Conservation (phyloP, 495 filamentous ascomycete species). For the Talaromyces borbonicus region DNA sequence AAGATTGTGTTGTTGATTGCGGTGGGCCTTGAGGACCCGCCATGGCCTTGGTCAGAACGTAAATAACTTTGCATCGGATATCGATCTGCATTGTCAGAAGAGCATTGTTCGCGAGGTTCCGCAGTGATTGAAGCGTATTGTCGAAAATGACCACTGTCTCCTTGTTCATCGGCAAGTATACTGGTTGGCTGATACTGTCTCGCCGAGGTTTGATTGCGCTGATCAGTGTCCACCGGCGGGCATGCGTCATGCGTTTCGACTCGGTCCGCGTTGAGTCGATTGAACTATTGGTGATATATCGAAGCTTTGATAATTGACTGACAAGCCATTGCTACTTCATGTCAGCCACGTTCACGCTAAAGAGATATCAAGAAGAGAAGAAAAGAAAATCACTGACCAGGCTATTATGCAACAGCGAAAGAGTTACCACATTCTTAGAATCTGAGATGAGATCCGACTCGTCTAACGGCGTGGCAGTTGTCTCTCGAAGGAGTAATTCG, state of each 20-base stretch:
- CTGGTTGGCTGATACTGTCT: conserved; percentile 43
- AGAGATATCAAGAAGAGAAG: too few species aligned
- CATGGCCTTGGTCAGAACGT: conserved; percentile 45
- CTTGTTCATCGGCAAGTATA: conserved; percentile 82
- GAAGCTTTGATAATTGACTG: conserved; percentile 62
- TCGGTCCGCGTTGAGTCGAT: conserved; percentile 33
- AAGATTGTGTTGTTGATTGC: conserved; percentile 23
- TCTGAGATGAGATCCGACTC: conserved; percentile 81
- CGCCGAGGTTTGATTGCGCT: conserved; percentile 45
- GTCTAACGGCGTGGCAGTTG: conserved; percentile 53
- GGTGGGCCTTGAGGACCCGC: conserved; percentile 32
- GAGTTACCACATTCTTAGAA: conserved; percentile 67
- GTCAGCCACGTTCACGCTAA: too few species aligned
- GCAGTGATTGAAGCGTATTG: conserved; percentile 67
- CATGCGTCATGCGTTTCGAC: conserved; percentile 28
- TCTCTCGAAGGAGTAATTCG: conserved; percentile 51
- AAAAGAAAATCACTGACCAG: conserved; percentile 61
- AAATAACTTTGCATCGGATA: conserved; percentile 70
- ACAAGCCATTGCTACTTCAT: conserved; percentile 73
- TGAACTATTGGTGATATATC: conserved; percentile 51
- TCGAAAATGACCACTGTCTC: conserved; percentile 82
- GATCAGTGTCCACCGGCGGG: conserved; percentile 74
- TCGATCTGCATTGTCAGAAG: conserved; percentile 82
- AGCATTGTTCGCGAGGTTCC: conserved; percentile 61
- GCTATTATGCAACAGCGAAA: conserved; percentile 88